These are phyloP conservation scores for Phytophthora citricola DNA, from an alignment of 352 stramenopile genomes.

Conservation along the genomic window DNA sequence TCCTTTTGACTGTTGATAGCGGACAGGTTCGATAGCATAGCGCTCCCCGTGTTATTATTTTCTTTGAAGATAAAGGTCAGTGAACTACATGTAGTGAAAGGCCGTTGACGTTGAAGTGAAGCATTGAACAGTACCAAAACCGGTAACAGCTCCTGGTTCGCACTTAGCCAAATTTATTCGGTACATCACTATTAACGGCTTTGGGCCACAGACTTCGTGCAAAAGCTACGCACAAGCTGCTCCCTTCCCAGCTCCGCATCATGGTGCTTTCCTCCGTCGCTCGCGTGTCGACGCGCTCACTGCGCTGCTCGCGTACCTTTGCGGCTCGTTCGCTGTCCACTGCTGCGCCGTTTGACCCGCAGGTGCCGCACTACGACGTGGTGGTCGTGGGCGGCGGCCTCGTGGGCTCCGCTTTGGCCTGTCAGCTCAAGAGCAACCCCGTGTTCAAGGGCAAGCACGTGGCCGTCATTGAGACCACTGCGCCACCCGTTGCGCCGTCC, in stretches of 20 bases:
- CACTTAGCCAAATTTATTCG: slow-evolving; percentile 7
- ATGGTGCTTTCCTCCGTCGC: slow-evolving; percentile 39
- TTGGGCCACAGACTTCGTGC: slow-evolving; percentile 34
- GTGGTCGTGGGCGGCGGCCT: slow-evolving; percentile 87
- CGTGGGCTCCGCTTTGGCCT: slow-evolving; percentile 82
- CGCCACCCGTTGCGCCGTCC: slow-evolving; percentile 41
- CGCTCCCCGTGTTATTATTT: slow-evolving; percentile 38
- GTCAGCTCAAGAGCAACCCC: slow-evolving; percentile 78
- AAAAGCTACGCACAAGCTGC: slow-evolving; percentile 32
- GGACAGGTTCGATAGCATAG: slow-evolving; percentile 40
- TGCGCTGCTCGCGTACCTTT: slow-evolving; percentile 23
- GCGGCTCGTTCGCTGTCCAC: slow-evolving; percentile 27
- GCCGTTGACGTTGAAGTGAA: neutral
- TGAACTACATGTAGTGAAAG: slow-evolving; percentile 5
- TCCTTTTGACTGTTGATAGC: slow-evolving; percentile 37
- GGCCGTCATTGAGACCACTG: slow-evolving; percentile 71
- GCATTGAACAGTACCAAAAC: neutral
- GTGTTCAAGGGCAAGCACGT: slow-evolving; percentile 85
- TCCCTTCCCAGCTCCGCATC: slow-evolving; percentile 5
- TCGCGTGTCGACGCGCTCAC: slow-evolving; percentile 31
- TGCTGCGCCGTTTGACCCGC: slow-evolving; percentile 31
- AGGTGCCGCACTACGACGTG: slow-evolving; percentile 76
- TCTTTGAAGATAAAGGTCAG: slow-evolving; percentile 26
- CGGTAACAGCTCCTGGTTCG: neutral
- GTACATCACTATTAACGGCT: slow-evolving; percentile 22